Base-by-base conservation (phyloP, 179 eudicot species). In the Heliamphora pulchella region DNA sequence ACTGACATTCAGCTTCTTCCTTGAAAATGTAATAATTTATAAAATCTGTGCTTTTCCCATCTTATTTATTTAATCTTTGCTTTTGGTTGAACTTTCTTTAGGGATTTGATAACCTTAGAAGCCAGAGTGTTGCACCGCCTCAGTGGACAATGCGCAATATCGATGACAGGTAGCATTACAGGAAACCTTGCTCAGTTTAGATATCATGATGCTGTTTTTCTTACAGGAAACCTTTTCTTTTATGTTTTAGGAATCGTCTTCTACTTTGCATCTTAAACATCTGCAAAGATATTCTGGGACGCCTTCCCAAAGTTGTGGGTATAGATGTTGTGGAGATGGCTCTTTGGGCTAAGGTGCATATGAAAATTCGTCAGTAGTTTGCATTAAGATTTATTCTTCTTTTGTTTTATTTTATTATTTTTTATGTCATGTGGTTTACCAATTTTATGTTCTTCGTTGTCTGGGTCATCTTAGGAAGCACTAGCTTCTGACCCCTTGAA, bases 301-400 rank as follows among this genome's bases (percentile, higher is more conserved):
- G 87, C 69, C 88, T 93, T 70, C 98, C 98, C 8, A 95, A 95
- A 90, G 95, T 95, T 83, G 92, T 90, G 83, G 98, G 98, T 64
- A 88, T 95, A 68, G 98, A 95, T 86, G 92, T 95, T 46, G 98
- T 95, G 83, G 98, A 95, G 90, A 91, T 95, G 97, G 98, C 98
- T 87, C 97, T 95, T 73, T 95, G 98, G 98, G 98, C 98, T 15
- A 95, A 95, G 97, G 98, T 95, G 85, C 71, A 59, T 69, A 50
- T 61, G 67, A 20, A 47, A 77, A 53, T 73, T 43, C 13, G 71
- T 51, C 46, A 50, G 17, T 71, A 81, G 15, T 18, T 18, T 74
- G 53, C 71, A 14, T 79, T 76, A 43, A 17, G 4, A 62, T 75
- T 41, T 79, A 75, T 80, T 41, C 17, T 10, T 17, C 47, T 64